These are phyloP conservation scores for Thalia dealbata DNA, from an alignment of 176 grass and related monocot genomes.

Conservation along the genomic window DNA sequence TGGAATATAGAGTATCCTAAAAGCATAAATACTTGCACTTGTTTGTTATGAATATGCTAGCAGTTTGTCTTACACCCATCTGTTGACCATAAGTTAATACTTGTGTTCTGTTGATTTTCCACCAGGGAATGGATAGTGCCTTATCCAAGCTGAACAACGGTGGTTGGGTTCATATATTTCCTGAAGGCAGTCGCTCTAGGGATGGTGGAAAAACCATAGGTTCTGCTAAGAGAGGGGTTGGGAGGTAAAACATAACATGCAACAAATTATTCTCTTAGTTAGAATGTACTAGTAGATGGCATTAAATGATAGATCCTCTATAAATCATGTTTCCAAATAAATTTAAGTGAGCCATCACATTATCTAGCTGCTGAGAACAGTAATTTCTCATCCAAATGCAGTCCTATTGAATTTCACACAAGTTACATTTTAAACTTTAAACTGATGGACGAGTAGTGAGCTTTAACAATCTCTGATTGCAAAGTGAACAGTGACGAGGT, in stretches of 20 bases:
- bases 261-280: not conserved
- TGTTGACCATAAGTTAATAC: constrained; percentile 1
- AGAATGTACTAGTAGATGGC: not conserved
- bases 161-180: constrained; percentile 99
- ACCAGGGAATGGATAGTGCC: constrained; percentile 92
- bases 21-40: not conserved
- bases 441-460: not conserved
- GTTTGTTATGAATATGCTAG: not conserved
- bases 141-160: constrained; percentile 84
- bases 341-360: not conserved
- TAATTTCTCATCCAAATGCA: not conserved
- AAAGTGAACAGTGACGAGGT: not conserved
- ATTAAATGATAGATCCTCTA: not conserved
- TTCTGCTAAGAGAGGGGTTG: constrained; percentile 88
- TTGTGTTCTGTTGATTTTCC: not conserved
- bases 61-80: not conserved
- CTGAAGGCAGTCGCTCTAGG: constrained; percentile 82
- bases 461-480: not conserved
- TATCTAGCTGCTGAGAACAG: not conserved
- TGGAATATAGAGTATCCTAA: not conserved
- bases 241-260: constrained; percentile 44
- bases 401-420: not conserved
- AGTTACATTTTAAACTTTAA: not conserved
- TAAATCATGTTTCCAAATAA: not conserved
- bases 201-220: constrained; percentile 82